phyloP scores from a whole-genome alignment of 345 rosid species.

The Eucalyptus dawsonii region DNA sequence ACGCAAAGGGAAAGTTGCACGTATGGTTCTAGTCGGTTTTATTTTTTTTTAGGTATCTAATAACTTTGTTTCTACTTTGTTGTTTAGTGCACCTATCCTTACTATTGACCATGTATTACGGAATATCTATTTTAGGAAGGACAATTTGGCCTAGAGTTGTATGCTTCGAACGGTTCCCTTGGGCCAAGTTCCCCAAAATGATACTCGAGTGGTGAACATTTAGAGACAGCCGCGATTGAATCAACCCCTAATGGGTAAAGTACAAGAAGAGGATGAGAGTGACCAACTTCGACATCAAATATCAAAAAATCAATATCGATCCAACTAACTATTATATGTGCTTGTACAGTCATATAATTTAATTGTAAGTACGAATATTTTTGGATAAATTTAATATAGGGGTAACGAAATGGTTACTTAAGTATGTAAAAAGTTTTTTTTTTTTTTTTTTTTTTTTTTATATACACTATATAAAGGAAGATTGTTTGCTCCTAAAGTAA shows the following conservation, averaged over 20 bases:
- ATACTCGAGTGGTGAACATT: not conserved
- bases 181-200: not conserved
- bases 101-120: not conserved
- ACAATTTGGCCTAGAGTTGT: not conserved
- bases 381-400: not conserved
- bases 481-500: not conserved
- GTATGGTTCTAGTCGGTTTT: not conserved
- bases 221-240: not conserved
- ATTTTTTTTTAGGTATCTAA: not conserved
- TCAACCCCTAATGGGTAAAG: not conserved
- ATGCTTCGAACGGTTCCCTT: not conserved
- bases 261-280: not conserved
- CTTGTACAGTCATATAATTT: not conserved
- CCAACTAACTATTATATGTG: not conserved
- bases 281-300: not conserved
- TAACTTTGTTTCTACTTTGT: not conserved
- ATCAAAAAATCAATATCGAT: not conserved
- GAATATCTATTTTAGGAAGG: not conserved
- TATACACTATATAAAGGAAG: not conserved
- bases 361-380: not conserved
- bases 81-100: not conserved
- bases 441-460: not conserved
- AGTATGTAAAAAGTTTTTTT: not conserved
- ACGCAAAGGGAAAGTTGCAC: not conserved
- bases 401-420: not conserved